Conservation (phyloP, 306 rosid species). For the Parietaria judaica region DNA sequence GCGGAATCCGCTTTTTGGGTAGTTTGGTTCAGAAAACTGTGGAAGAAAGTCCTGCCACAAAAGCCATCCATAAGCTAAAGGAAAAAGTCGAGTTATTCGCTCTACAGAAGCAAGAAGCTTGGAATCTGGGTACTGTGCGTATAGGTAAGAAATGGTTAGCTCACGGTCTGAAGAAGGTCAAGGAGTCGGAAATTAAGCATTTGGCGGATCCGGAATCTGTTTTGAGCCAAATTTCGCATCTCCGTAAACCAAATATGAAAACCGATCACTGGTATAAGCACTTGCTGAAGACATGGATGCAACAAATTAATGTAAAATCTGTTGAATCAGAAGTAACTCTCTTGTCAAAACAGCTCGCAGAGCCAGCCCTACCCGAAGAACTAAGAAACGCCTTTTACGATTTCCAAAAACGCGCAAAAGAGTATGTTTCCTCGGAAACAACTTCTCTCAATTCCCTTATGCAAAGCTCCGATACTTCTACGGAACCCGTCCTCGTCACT, state of each 20-base stretch:
- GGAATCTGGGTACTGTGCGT: constrained; percentile 58
- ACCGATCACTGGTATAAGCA: constrained; percentile 95
- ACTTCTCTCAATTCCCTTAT: constrained; percentile 57
- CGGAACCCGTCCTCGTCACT: constrained; percentile 34
- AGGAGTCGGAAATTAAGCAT: constrained; percentile 81
- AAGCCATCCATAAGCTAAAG: constrained; percentile 81
- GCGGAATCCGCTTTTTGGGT: constrained; percentile 54
- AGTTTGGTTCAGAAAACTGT: constrained; percentile 44
- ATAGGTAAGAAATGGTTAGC: constrained; percentile 91
- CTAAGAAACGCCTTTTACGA: constrained; percentile 57
- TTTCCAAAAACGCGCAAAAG: constrained; percentile 50
- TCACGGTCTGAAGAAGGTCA: constrained; percentile 85
- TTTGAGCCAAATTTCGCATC: constrained; percentile 49
- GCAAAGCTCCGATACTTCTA: constrained; percentile 35
- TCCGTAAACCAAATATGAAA: constrained; percentile 83
- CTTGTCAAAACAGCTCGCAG: constrained; percentile 52
- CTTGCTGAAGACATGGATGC: constrained; percentile 78
- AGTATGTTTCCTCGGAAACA: constrained; percentile 66
- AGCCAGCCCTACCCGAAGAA: constrained; percentile 71
- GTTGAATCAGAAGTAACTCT: constrained; percentile 51
- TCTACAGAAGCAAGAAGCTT: constrained; percentile 59
- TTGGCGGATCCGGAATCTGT: constrained; percentile 52
- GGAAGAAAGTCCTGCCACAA: constrained; percentile 56
- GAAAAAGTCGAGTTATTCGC: constrained; percentile 68
- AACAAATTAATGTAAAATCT: constrained; percentile 44